Conservation (phyloP, 2,329 filamentous ascomycete genomes). For the Pseudogymnoascus sp. region DNA sequence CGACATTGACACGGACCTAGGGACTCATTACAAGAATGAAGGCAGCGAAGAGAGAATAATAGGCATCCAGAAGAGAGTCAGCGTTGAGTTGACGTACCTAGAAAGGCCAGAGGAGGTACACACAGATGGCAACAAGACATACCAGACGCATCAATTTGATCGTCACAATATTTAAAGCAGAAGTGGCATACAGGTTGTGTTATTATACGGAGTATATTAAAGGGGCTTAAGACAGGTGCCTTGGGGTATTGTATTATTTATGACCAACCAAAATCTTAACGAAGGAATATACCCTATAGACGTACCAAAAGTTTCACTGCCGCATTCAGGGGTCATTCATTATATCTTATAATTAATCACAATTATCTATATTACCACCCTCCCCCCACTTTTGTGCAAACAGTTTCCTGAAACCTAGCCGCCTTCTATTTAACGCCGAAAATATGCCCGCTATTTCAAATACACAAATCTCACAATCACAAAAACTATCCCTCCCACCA, state of each 20-base stretch:
- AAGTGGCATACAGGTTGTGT: not conserved
- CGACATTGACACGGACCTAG: not conserved
- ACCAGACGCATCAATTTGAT: not conserved
- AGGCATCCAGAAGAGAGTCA: conserved; percentile 14
- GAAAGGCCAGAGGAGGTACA: not conserved
- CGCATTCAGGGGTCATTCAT: not conserved
- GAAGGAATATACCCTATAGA: not conserved
- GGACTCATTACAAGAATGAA: not conserved
- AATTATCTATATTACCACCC: not conserved
- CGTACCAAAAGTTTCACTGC: no score
- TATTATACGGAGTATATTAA: not conserved
- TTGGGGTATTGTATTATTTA: not conserved
- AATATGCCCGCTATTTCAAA: not conserved
- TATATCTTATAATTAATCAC: not conserved
- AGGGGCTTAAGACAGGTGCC: not conserved
- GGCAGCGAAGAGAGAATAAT: conserved; percentile 14
- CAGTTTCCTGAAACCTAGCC: no score
- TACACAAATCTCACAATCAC: not conserved
- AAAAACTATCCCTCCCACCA: not conserved
- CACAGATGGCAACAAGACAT: not conserved
- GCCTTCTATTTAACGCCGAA: no score
- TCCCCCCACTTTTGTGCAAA: not conserved
- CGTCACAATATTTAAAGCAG: not conserved
- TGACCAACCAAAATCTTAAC: not conserved
- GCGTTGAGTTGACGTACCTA: not conserved